Conservation (phyloP, 1,284 basidiomycete species). For the Kalmanozyma brasiliensis region DNA sequence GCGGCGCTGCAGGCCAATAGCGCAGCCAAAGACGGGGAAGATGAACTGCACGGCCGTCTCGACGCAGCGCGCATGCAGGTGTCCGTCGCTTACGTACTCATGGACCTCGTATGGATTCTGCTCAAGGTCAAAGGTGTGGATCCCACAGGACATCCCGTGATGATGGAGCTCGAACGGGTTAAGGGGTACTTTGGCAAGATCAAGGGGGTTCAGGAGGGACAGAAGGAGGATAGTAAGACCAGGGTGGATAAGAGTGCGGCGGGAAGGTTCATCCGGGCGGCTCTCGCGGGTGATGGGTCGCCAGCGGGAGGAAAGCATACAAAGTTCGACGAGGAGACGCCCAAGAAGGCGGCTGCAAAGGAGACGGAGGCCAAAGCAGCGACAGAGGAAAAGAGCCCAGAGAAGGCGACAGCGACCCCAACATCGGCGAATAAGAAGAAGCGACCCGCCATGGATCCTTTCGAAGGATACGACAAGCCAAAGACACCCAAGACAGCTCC, state of each 20-base stretch:
- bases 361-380: no score
- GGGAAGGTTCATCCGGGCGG: conserved; percentile 47
- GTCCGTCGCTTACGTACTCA: conserved; percentile 50
- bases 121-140: conserved; percentile 58
- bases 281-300: conserved; percentile 23
- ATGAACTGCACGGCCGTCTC: conserved; percentile 50
- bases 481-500: conserved; percentile 26
- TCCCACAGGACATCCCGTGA: conserved; percentile 47
- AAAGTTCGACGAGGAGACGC: conserved; percentile 39
- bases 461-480: conserved; percentile 49
- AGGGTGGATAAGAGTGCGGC: conserved; percentile 48
- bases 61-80: conserved; percentile 54
- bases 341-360: no score
- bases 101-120: conserved; percentile 60
- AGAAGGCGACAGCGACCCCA: conserved; percentile 2
- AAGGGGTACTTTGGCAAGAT: conserved; percentile 59
- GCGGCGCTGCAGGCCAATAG: conserved; percentile 28
- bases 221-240: conserved; percentile 17
- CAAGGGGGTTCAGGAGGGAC: conserved; percentile 38
- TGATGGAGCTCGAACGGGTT: conserved; percentile 54
- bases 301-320: conserved; percentile 36
- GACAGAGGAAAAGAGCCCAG: conserved; percentile 1
- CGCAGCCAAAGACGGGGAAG: conserved; percentile 3
- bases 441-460: conserved; percentile 45
- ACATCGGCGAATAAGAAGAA: conserved; percentile 32